Conservation (phyloP, 2,329 filamentous ascomycete species). For the Teratosphaeria destructans region DNA sequence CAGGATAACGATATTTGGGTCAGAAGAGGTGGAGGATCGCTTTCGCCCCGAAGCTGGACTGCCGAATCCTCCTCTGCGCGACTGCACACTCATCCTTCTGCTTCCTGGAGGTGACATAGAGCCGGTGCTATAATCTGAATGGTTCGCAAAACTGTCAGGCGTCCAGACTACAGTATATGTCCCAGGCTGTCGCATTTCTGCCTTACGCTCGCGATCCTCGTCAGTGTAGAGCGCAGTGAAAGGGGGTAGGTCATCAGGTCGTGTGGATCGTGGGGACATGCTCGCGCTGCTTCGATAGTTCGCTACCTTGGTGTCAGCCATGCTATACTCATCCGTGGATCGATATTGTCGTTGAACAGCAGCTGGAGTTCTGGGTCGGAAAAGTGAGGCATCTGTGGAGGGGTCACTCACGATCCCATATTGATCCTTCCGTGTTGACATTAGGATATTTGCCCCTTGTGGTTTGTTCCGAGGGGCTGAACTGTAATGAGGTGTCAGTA, state of each 20-base stretch:
- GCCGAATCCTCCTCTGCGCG: constrained; percentile 1
- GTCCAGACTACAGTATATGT: constrained; percentile 47
- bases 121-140: constrained; percentile 38
- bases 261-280: background rate
- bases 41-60: constrained; percentile 3
- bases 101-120: constrained; percentile 16
- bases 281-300: constrained; percentile 1
- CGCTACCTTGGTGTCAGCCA: constrained; percentile 2
- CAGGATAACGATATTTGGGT: constrained; percentile 42
- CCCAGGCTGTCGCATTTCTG: constrained; percentile 40
- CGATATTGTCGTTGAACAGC: background rate
- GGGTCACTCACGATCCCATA: constrained; percentile 46
- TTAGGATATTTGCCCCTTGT: constrained; percentile 27
- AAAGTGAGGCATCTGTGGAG: background rate
- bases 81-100: constrained; percentile 20
- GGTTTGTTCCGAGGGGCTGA: constrained; percentile 26
- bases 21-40: constrained; percentile 13
- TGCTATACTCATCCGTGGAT: background rate
- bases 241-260: constrained; percentile 41
- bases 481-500: constrained; percentile 9
- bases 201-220: constrained; percentile 49
- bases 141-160: constrained; percentile 42
- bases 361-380: background rate
- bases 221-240: constrained; percentile 45
- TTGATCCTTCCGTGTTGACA: constrained; percentile 40